Conservation (phyloP, 2,329 filamentous ascomycete genomes). For the Penicillium italicum region DNA sequence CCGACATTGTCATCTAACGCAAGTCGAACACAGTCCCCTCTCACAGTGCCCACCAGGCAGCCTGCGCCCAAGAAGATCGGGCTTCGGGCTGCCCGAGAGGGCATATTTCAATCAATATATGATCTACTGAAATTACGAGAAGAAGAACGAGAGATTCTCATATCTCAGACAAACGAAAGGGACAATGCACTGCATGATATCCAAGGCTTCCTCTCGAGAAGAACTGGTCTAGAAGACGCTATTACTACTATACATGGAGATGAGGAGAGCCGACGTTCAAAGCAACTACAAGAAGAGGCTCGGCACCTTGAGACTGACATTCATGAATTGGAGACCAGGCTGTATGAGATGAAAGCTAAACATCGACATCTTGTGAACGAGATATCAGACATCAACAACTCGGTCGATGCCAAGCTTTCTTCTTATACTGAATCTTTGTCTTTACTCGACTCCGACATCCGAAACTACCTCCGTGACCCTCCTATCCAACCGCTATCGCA, state of each 20-base stretch:
- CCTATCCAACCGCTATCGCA: constrained; percentile 40
- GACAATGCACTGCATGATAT: constrained; percentile 50
- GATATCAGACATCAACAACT: constrained; percentile 54
- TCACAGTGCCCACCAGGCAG: constrained; percentile 40
- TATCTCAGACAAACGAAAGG: constrained; percentile 45
- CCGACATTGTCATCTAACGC: constrained; percentile 27
- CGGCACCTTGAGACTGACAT: constrained; percentile 55
- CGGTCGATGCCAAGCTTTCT: constrained; percentile 56
- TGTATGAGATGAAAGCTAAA: constrained; percentile 54
- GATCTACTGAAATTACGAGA: constrained; percentile 55
- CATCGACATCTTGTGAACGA: constrained; percentile 53
- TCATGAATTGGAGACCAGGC: constrained; percentile 53
- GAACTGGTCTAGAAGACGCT: constrained; percentile 48
- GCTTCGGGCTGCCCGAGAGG: constrained; percentile 52
- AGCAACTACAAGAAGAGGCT: constrained; percentile 50
- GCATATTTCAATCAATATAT: constrained; percentile 56
- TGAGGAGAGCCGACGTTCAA: constrained; percentile 43
- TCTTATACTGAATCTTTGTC: constrained; percentile 56
- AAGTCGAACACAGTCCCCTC: constrained; percentile 30
- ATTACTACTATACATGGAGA: constrained; percentile 50
- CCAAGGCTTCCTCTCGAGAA: constrained; percentile 50
- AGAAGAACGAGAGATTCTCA: constrained; percentile 53
- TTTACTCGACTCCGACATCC: constrained; percentile 54
- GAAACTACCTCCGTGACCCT: constrained; percentile 50
- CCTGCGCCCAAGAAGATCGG: constrained; percentile 47